Evolutionary conservation across 1,139 yeast genomes (phyloP), one percentile per base, ranked within the genome.

Genomic region (Geotrichum histeridarum): DNA sequence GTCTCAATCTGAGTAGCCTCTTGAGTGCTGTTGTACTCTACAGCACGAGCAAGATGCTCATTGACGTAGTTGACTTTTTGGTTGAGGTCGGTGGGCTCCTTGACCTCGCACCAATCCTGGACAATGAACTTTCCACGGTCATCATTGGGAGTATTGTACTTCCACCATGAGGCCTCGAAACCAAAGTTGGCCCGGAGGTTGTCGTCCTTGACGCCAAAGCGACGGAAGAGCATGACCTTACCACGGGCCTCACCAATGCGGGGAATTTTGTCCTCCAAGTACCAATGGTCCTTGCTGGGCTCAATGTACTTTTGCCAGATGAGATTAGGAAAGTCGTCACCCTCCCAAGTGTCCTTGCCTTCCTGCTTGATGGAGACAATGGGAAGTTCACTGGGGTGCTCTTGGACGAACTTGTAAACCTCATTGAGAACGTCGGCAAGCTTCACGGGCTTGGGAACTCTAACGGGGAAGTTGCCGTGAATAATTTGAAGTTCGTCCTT

Each of bases 401-500:
- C 59, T 15, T 74, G 70, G 59, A 86, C 70, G 63, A 84, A 86
- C 11, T 73, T 71, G 66, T 82, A 84, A 37, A 86, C 77, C 56
- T 83, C 88, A 0, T 78, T 69, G 63, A 80, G 77, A 31, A 70
- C 78, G 51, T 70, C 76, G 36, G 65, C 65, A 62, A 79, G 77
- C 66, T 74, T 77, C 60, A 76, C 73, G 12, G 85, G 81, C 61
- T 80, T 78, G 17, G 84, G 79, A 47, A 85, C 71, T 56, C 77
- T 78, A 42, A 86, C 88, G 0, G 94, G 91, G 70, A 86, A 85
- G 60, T 82, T 82, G 43, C 91, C 91, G 66, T 86, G 93, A 59
- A 83, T 80, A 12, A 85, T 85, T 63, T 83, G 83, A 60, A 86
- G 75, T 57, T 82, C 83, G 59, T 78, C 75, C 30, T 75, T 77